These are phyloP conservation scores for Ophiosphaerella narmari DNA, from an alignment of 2,329 filamentous ascomycete genomes.

Conservation along the genomic window DNA sequence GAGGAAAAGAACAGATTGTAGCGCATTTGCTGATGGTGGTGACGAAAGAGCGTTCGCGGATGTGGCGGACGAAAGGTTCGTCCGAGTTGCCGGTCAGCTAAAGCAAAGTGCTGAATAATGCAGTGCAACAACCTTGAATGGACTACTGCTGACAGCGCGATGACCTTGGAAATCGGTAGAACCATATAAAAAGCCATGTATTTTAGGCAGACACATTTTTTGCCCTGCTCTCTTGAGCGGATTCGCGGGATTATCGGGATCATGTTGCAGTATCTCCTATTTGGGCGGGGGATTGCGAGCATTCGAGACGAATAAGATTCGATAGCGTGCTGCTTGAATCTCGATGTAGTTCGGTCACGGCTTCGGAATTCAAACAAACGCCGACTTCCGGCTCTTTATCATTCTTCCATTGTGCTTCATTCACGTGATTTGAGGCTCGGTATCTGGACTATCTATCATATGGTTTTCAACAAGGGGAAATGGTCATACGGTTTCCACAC, in stretches of 20 bases:
- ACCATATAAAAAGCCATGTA: slow-evolving; percentile 11
- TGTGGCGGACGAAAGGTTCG: slow-evolving; percentile 13
- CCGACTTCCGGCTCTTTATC: too few relatives aligned
- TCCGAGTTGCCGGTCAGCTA: background rate
- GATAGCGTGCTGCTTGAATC: background rate
- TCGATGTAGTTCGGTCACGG: background rate
- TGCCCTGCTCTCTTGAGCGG: background rate
- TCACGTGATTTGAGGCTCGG: too few relatives aligned
- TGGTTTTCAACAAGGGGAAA: too few relatives aligned
- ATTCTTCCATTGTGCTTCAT: too few relatives aligned
- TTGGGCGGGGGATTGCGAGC: slow-evolving; percentile 2
- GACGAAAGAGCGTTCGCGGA: slow-evolving; percentile 4
- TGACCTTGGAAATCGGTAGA: background rate
- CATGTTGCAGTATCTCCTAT: background rate
- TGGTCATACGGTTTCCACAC: too few relatives aligned
- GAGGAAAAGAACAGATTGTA: slow-evolving; percentile 10
- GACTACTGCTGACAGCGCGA: slow-evolving; percentile 9
- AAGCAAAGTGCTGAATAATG: background rate
- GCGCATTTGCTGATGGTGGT: background rate
- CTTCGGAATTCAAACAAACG: too few relatives aligned
- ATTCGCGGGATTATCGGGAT: background rate
- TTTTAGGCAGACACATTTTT: slow-evolving; percentile 14
- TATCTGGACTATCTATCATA: too few relatives aligned
- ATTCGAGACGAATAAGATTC: slow-evolving; percentile 1
- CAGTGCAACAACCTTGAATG: slow-evolving; percentile 1